phyloP scores from a whole-genome alignment of 2,329 filamentous ascomycete species.

The Neonectria neomacrospora region DNA sequence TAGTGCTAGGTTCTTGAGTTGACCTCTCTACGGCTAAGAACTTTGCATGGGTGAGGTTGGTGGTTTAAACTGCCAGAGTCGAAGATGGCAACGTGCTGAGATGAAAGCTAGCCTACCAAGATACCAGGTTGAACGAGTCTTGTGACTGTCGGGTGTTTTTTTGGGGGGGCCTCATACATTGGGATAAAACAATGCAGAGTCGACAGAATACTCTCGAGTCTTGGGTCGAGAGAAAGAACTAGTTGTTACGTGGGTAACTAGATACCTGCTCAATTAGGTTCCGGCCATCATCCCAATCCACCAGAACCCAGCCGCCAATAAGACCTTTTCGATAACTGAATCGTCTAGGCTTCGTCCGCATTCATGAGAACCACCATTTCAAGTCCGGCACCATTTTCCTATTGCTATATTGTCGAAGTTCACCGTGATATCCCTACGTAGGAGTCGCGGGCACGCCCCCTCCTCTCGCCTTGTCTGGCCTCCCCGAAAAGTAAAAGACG shows the following conservation, averaged over 20 bases:
- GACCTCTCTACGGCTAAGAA: too few species aligned
- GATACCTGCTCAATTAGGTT: background rate
- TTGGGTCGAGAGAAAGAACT: background rate
- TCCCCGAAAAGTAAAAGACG: conserved; percentile 32
- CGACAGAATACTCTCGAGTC: background rate
- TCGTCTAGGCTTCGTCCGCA: background rate
- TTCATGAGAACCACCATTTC: background rate
- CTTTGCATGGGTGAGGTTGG: background rate
- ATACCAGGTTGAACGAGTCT: too few species aligned
- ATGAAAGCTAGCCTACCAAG: too few species aligned
- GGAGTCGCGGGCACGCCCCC: conserved; percentile 16
- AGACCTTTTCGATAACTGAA: background rate
- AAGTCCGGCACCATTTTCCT: background rate
- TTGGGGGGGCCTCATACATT: too few species aligned
- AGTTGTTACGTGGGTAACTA: too few species aligned
- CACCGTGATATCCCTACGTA: background rate
- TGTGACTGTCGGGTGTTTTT: too few species aligned
- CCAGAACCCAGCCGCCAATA: background rate
- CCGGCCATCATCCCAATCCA: background rate
- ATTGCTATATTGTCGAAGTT: background rate
- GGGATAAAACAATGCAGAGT: background rate
- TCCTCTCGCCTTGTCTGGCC: conserved; percentile 28
- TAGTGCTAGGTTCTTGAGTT: too few species aligned
- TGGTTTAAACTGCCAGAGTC: background rate
- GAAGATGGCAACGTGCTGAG: too few species aligned